Base-by-base conservation (phyloP, 495 filamentous ascomycete genomes). In the Talaromyces adpressus region DNA sequence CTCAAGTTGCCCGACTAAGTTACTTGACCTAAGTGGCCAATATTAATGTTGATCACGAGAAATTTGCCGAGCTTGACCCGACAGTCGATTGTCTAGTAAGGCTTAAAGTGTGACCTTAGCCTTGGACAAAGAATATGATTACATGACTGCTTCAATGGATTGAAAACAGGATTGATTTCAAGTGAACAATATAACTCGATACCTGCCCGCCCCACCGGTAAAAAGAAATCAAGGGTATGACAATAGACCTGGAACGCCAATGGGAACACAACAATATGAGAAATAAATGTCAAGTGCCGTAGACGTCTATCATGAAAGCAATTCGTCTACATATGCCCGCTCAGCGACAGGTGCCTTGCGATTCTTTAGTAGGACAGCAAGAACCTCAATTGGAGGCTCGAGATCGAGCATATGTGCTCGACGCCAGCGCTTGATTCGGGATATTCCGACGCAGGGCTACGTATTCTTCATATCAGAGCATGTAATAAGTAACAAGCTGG, bases 361-460 rank as follows among this genome's bases (percentile, higher is more conserved):
- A 65, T 93, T 85, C 70, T 84, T 88, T 61, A 96, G 67, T 41
- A 97, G 70, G 23, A 97, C 90, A 0, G 91, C 89, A 3, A 97
- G 79, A n/a, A 98, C 92, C 73, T 97, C 93, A 34, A 96, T 81
- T 1, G 95, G 94, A 0, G 95, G 95, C 41, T 90, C 82, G 57
- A 99, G 75, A 1, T 88, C 88, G 53, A 99, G 74, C 53, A 75
- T 77, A 51, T 96, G 77, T 2, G 95, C 95, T 9, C 95, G 83
- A 68, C 89, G 85, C 95, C 95, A 99, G 0, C 95, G 89, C 74
- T 89, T 90, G 58, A 89, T 68, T 8, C 95, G 84, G 11, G 85
- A 74, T 25, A 95, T 92, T 1, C 95, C 95, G 60, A 97, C 89
- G 70, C 90, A 95, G 1, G 94, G 95, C 91, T 96, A 6, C 66